These are phyloP conservation scores for Cornus controversa DNA, from an alignment of 148 eudicot genomes.

Conservation along the genomic window DNA sequence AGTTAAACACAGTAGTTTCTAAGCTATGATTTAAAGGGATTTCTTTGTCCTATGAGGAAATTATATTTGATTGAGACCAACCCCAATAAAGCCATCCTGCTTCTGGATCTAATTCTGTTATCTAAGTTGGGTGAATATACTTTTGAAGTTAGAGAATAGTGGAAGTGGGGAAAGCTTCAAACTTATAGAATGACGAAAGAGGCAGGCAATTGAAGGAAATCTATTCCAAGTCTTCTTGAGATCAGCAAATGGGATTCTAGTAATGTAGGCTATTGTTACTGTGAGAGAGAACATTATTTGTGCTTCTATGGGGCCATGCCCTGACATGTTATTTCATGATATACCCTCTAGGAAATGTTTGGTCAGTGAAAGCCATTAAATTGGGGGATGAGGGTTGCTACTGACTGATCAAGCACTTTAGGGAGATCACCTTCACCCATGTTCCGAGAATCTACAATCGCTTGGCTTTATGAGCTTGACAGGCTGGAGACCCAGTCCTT, in stretches of 20 bases:
- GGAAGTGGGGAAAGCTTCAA: background rate
- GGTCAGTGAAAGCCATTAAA: background rate
- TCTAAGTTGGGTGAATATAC: background rate
- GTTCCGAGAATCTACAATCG: no score
- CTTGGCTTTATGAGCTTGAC: no score
- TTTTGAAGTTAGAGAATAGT: background rate
- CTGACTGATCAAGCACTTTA: no score
- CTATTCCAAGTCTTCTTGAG: no score
- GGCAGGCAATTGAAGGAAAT: background rate
- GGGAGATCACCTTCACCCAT: no score
- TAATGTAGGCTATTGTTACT: background rate
- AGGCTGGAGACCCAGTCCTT: no score
- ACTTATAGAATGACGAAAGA: background rate
- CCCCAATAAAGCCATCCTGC: background rate
- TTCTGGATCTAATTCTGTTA: background rate
- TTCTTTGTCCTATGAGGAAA: no score
- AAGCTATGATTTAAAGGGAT: no score
- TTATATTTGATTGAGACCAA: no score
- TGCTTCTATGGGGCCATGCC: background rate
- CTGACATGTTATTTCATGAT: background rate
- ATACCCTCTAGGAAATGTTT: background rate
- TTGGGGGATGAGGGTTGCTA: no score
- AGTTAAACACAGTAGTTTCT: no score
- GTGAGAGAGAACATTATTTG: background rate
- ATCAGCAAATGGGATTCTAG: background rate